Base-by-base conservation (phyloP, 192 early-diverging fungal genomes). In the Obelidium mucronatum region DNA sequence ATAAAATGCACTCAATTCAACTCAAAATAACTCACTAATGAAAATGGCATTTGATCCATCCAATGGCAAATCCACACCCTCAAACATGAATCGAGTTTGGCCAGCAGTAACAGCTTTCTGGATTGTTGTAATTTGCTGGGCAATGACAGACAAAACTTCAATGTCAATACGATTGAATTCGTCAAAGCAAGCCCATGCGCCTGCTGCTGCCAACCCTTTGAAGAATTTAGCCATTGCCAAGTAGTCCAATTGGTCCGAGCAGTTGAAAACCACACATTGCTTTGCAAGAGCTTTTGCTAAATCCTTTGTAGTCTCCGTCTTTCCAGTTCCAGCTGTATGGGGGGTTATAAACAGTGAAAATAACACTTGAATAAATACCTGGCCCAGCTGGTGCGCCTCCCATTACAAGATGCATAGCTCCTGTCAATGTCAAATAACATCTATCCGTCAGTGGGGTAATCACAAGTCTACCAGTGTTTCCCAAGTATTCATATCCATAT, bases 141-240 rank as follows among this genome's bases (percentile, higher is more conserved):
- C 88, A 72, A 89, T 88, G 8, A 89, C 88, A 67, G 83, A 86
- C 5, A 89, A 71, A 36, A 89, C 88, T 76, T 89, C 88, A 75
- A 89, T 89, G 68, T 89, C 88, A 75, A 89, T 89, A 28, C 88
- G 76, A 72, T 89, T 89, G 67, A 89, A 89, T 62, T 89, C 88
- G 75, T 89, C 88, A 77, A 89, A 89, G 69, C 88, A 89, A 2
- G 88, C 88, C 88, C 88, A 89, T 15, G 88, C 88, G n/a, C 88
- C 88, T 30, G 81, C 76, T 28, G 83, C 78, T 13, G 88, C 87
- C 8, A 89, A 71, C 30, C 88, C 88, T 51, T 89, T 89, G 74
- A 89, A 89, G 73, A 89, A 89, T 65, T 89, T 89, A 3, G 85
- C 88, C 88, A 89, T 89, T 1, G 88, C 88, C 56, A 89, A 63